These are phyloP conservation scores for Acer saccharum DNA, from an alignment of 345 rosid species.

Conservation along the genomic window DNA sequence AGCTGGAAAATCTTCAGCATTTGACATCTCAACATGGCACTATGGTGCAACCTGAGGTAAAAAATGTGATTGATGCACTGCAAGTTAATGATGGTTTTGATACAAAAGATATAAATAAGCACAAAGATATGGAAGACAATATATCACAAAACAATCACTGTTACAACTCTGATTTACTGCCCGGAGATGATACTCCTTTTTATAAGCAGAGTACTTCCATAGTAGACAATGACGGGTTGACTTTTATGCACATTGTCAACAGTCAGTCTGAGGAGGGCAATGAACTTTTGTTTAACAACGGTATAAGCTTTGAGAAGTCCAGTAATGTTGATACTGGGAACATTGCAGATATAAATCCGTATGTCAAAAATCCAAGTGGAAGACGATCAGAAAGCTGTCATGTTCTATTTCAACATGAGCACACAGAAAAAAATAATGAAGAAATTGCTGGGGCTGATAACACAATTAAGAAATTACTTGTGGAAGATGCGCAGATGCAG, in stretches of 20 bases:
- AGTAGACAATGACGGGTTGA: conserved; percentile 21
- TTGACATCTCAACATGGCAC: conserved; percentile 23
- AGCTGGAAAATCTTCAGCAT: conserved; percentile 34
- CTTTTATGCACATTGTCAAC: conserved; percentile 14
- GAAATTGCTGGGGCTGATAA: conserved; percentile 18
- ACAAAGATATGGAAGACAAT: conserved; percentile 18
- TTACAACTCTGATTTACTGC: conserved; percentile 22
- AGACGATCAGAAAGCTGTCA: conserved; percentile 19
- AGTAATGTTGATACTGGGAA: conserved; percentile 21
- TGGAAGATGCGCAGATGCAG: conserved; percentile 18
- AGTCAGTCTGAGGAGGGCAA: conserved; percentile 26
- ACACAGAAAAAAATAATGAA: conserved; percentile 29
- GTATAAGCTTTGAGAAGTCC: conserved; percentile 20
- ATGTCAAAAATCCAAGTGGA: conserved; percentile 19
- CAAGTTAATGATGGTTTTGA: conserved; percentile 35
- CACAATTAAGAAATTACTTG: not conserved
- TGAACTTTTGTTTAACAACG: conserved; percentile 20
- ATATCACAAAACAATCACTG: not conserved
- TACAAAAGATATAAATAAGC: conserved; percentile 23
- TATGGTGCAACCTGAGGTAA: conserved; percentile 27
- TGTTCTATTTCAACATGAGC: conserved; percentile 25
- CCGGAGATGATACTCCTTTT: conserved; percentile 9
- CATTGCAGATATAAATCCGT: conserved; percentile 15
- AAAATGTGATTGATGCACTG: conserved; percentile 20
- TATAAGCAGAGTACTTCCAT: conserved; percentile 23